Base-by-base conservation (phyloP, 2,329 filamentous ascomycete genomes). In the Trichoderma lentiforme region DNA sequence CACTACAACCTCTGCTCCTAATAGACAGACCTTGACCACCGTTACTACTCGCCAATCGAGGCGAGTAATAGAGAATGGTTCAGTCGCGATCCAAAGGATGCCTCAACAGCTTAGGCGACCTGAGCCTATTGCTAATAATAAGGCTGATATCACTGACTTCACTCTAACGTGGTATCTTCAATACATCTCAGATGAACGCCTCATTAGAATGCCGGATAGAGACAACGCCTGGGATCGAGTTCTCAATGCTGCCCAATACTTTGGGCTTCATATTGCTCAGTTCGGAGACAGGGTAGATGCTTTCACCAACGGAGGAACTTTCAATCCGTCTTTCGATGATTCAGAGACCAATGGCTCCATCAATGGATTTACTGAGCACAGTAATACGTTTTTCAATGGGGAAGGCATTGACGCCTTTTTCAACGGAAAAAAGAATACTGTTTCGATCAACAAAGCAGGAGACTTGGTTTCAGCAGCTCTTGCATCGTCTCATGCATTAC, bases 201-300 rank as follows among this genome's bases (percentile, higher is more conserved):
- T 83, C 15, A 79, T 81, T 18, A 81, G 83, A 67, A 83, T 84
- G 81, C 82, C 82, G 3, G 76, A 77, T 6, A 76, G 80, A 51
- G 82, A 81, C n/a, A 83, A 81, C 66, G 78, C 81, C 61, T 83
- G 82, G 82, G 82, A 84, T 70, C 79, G 80, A 1, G 81, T 83
- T 1, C 75, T 84, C 34, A 81, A 79, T 51, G 79, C 80, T 18
- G 82, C 82, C 3, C 81, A 83, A 71, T 83, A 81, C 77, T 83
- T 83, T 57, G 82, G 81, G 3, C 76, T 82, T 6, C 82, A 83
- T 72, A 76, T 84, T 18, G 80, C 78, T 71, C 76, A 78, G 4
- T 82, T 83, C 21, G 80, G 80, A 7, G 74, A 74, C 28, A 78
- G 78, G 24, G 77, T 83, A 2, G 78, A 79, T 8, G n/a, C 60